Conservation (phyloP, 2,329 filamentous ascomycete genomes). For the Monilinia fructigena region DNA sequence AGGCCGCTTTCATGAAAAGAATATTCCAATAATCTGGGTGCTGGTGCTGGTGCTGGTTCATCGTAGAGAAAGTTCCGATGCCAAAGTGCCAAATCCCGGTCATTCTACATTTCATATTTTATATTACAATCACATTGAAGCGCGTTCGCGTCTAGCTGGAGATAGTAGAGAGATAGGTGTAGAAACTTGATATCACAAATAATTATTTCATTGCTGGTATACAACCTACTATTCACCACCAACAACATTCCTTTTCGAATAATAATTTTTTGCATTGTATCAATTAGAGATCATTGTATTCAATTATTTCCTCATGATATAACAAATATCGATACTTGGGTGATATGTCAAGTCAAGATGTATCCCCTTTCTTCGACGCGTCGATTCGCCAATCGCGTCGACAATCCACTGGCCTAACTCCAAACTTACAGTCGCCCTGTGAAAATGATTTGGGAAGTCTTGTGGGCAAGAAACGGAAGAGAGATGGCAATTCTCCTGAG, state of each 20-base stretch:
- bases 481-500: conserved; percentile 38
- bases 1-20: background rate
- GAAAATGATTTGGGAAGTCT: conserved; percentile 28
- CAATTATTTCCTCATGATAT: conserved; percentile 35
- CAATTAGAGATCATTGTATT: conserved; percentile 25
- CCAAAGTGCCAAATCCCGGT: too few species aligned
- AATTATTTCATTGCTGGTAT: background rate
- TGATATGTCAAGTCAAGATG: conserved; percentile 39
- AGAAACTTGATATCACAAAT: background rate
- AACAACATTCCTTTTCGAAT: conserved; percentile 14
- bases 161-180: background rate
- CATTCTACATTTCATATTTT: too few species aligned
- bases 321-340: conserved; percentile 35
- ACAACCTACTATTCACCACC: background rate
- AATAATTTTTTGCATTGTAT: conserved; percentile 12
- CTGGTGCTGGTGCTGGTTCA: too few species aligned
- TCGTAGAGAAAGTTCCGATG: background rate
- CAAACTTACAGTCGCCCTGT: conserved; percentile 35
- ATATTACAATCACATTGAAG: too few species aligned
- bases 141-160: background rate
- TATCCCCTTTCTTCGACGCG: conserved; percentile 35
- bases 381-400: conserved; percentile 33
- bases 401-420: conserved; percentile 36
- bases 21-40: too few species aligned
- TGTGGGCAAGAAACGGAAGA: conserved; percentile 40